A percentile compares a stretch with the other conserved stretches of the same genome.
These are phyloP conservation scores for Nemophila menziesii DNA, from an alignment of 257 asterid genomes.

Conservation along the genomic window DNA sequence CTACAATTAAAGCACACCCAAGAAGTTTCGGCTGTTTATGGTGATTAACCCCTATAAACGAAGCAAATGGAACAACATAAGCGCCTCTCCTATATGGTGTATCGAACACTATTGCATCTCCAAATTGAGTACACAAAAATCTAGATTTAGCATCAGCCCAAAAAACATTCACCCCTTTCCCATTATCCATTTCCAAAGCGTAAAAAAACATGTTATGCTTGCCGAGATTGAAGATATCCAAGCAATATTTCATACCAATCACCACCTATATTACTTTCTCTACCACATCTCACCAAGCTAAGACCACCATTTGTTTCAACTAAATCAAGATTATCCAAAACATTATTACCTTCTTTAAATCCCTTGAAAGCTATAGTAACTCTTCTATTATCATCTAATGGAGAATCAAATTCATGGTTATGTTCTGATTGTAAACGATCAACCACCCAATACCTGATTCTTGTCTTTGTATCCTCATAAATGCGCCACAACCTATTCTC, in stretches of 20 bases:
- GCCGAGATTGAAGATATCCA: constrained; percentile 76
- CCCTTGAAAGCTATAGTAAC: constrained; percentile 40
- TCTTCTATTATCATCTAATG: constrained; percentile 31
- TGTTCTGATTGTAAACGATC: constrained; percentile 85
- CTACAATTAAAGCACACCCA: constrained; percentile 84
- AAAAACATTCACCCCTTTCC: constrained; percentile 57
- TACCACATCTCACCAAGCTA: constrained; percentile 55
- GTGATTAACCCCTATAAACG: constrained; percentile 85
- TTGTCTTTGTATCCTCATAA: constrained; percentile 90
- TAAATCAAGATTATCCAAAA: constrained; percentile 69
- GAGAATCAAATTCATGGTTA: constrained; percentile 52
- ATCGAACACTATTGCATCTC: constrained; percentile 76
- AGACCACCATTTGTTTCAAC: constrained; percentile 78
- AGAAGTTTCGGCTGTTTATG: constrained; percentile 85
- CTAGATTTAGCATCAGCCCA: constrained; percentile 90
- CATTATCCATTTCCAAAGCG: constrained; percentile 65
- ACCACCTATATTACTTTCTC: constrained; percentile 38
- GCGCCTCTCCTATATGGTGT: constrained; percentile 52
- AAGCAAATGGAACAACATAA: constrained; percentile 62
- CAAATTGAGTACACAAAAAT: constrained; percentile 75
- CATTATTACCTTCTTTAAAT: constrained; percentile 44
- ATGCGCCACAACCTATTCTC: constrained; percentile 96
- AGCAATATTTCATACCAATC: constrained; percentile 65
- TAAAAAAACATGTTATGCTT: constrained; percentile 82
- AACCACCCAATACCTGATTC: constrained; percentile 76